Base-by-base conservation (phyloP, 352 stramenopile species). In the Achlya hypogyna region DNA sequence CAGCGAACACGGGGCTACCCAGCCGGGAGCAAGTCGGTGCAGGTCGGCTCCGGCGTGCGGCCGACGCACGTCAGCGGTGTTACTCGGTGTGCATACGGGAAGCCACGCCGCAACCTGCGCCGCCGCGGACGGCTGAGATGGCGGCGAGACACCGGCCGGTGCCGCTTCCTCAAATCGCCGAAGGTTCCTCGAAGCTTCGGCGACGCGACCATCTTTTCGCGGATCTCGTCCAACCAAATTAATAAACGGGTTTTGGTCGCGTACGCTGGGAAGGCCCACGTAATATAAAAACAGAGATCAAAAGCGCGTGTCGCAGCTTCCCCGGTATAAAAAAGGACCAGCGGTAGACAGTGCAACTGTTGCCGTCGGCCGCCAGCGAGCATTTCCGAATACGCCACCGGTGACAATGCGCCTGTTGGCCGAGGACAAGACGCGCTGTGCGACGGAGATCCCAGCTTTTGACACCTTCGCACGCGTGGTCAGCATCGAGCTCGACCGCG, bases 381-480 rank as follows among this genome's bases (percentile, higher is more conserved):
- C 38, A 45, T 45, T 45, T 45, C n/a, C n/a, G n/a, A n/a, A n/a
- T n/a, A n/a, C 38, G 38, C 38, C 38, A n/a, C 38, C 12, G 38
- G n/a, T 45, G 38, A 45, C 38, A 18, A 45, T 18, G 14, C 38
- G 38, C 14, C 2, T 45, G 38, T n/a, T 18, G 38, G n/a, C 38
- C 12, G 6, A 10, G 38, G n/a, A 10, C 12, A 45, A 10, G 38
- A 45, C 38, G 38, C 38, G 14, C 38, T 56, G 49, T 20, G n/a
- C n/a, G 31, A 9, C 49, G 10, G 81, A 89, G 31, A 69, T 91
- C n/a, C 82, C 84, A 22, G 72, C 73, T 22, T 70, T 93, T 43
- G 72, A 83, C 51, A 81, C 84, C 49, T 79, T 93, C 10, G 79
- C 89, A 70, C 66, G 76, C 47, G 84, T 84, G 18, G 82, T 91